Conservation (phyloP, 345 rosid species). For the Viola odorata region DNA sequence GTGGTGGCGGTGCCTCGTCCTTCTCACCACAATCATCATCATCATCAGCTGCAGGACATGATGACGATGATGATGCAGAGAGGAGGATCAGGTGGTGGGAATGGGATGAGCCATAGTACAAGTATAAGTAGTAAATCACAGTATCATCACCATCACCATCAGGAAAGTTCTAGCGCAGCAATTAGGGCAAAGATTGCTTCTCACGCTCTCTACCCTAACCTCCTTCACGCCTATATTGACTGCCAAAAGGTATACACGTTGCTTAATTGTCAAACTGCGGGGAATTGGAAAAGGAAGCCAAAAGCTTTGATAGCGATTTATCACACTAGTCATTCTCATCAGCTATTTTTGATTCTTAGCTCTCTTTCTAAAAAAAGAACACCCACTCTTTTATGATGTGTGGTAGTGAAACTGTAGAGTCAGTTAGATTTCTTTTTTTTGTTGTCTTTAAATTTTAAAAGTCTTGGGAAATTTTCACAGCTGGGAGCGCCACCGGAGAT, state of each 20-base stretch:
- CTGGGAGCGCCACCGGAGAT: conserved; percentile 57
- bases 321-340: neutral
- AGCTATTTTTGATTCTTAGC: neutral
- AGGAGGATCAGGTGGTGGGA: conserved; percentile 2
- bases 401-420: neutral
- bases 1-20: too few species aligned
- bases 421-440: neutral
- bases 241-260: conserved; percentile 43
- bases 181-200: conserved; percentile 46
- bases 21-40: too few species aligned
- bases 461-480: conserved; percentile 19
- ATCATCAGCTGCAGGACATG: too few species aligned
- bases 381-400: neutral
- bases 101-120: neutral
- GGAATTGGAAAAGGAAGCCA: neutral
- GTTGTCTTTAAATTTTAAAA: neutral
- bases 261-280: too few species aligned
- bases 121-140: conserved; percentile 15
- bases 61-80: conserved; percentile 25
- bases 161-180: conserved; percentile 22
- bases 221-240: conserved; percentile 47
- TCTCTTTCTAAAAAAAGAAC: neutral
- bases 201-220: conserved; percentile 52
- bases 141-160: neutral
- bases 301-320: neutral